Evolutionary conservation across 1,284 basidiomycete species (phyloP).

Genomic region (Cryptococcus maquisensis): DNA sequence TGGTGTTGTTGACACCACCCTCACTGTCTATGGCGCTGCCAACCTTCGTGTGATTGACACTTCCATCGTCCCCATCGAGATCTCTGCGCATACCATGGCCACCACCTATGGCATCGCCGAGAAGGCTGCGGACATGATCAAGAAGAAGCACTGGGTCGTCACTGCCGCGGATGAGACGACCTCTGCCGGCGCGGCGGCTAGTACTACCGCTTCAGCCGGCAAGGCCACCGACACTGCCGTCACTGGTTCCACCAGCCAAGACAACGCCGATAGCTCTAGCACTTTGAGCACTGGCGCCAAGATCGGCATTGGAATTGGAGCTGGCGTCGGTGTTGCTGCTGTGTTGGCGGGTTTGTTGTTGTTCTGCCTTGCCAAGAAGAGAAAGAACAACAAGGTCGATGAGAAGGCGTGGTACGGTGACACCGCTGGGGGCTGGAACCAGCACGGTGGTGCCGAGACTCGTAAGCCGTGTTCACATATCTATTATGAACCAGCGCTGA

Average conservation of each 20-base stretch:
- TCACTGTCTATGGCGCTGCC: conserved; percentile 60
- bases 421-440: conserved; percentile 8
- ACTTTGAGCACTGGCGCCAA: conserved; percentile 24
- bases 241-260: background rate
- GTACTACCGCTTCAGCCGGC: conserved; percentile 20
- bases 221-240: conserved; percentile 26
- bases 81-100: conserved; percentile 49
- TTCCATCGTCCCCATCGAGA: conserved; percentile 50
- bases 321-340: conserved; percentile 31
- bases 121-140: conserved; percentile 62
- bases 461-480: background rate
- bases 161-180: conserved; percentile 1
- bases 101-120: conserved; percentile 67
- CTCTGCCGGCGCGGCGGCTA: background rate
- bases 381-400: conserved; percentile 14
- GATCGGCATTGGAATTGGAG: conserved; percentile 41
- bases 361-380: conserved; percentile 28
- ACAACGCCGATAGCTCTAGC: background rate
- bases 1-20: conserved; percentile 62
- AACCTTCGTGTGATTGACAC: conserved; percentile 53
- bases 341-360: conserved; percentile 32
- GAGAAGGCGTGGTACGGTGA: conserved; percentile 31
- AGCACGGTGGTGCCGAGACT: conserved; percentile 9
- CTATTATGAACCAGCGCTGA: background rate
- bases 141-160: conserved; percentile 37